A percentile compares a stretch with the other conserved stretches of the same genome.
phyloP scores from a whole-genome alignment of 768 basidiomycete genomes.

The Exsudoporus frostii region DNA sequence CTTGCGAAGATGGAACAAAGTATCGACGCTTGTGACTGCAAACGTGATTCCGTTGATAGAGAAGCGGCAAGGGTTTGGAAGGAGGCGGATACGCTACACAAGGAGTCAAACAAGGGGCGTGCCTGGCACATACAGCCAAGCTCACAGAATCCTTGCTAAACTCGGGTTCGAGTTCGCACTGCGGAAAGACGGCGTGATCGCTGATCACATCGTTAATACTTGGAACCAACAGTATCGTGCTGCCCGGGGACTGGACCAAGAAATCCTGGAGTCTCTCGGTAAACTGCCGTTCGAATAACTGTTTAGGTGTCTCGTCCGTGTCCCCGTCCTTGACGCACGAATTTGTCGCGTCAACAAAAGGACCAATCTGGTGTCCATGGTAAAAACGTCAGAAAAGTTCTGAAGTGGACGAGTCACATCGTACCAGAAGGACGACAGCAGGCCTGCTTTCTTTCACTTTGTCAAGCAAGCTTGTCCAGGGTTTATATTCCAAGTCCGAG shows the following conservation, averaged over 20 bases:
- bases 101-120: background rate
- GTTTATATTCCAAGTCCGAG: conserved; percentile 69
- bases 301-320: conserved; percentile 55
- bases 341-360: conserved; percentile 82
- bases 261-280: conserved; percentile 53
- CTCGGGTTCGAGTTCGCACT: conserved; percentile 53
- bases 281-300: conserved; percentile 70
- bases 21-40: conserved; percentile 79
- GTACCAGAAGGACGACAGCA: conserved; percentile 73
- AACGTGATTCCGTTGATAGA: conserved; percentile 82
- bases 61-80: conserved; percentile 88
- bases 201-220: conserved; percentile 79
- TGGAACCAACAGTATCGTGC: conserved; percentile 75
- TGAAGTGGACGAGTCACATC: conserved; percentile 8
- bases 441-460: conserved; percentile 65
- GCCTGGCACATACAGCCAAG: background rate
- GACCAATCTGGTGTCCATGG: conserved; percentile 63
- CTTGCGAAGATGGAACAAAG: conserved; percentile 83
- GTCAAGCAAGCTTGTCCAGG: conserved; percentile 63
- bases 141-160: conserved; percentile 53
- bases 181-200: conserved; percentile 82
- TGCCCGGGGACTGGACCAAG: conserved; percentile 60
- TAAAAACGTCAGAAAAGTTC: background rate
- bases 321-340: conserved; percentile 74
- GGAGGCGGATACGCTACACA: conserved; percentile 64